phyloP scores from a whole-genome alignment of 768 basidiomycete species.

The Cubamyces lactineus region DNA sequence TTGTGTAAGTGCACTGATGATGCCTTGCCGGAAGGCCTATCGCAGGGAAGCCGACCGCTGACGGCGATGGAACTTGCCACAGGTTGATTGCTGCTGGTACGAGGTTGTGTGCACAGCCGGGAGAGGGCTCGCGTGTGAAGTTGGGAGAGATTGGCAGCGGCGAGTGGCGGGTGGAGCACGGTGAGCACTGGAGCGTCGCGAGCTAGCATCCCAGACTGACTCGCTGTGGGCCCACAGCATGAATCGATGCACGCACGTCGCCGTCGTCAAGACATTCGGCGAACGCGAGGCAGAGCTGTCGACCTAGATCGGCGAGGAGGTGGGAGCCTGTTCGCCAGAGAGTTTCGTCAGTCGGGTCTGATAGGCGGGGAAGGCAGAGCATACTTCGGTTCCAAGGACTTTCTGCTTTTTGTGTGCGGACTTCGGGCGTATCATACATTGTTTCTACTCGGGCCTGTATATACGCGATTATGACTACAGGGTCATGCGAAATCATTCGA shows the following conservation, averaged over 20 bases:
- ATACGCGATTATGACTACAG: too few species aligned
- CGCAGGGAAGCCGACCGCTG: neutral
- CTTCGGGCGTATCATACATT: neutral
- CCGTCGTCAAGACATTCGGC: neutral
- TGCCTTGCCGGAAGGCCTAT: neutral
- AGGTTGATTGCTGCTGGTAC: slow-evolving; percentile 6
- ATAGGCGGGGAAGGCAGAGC: neutral
- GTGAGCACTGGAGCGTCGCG: neutral
- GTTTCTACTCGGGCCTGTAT: neutral
- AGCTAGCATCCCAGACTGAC: too few species aligned
- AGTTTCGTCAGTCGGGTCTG: neutral
- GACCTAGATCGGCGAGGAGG: too few species aligned
- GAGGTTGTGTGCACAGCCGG: slow-evolving; percentile 7
- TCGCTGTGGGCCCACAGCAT: neutral
- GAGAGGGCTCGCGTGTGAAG: slow-evolving; percentile 2
- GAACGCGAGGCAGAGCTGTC: too few species aligned
- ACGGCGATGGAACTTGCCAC: neutral
- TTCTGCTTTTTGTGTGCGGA: neutral
- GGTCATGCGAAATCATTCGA: too few species aligned
- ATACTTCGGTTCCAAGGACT: slow-evolving; percentile 1
- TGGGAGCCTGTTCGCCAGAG: too few species aligned
- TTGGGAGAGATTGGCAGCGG: slow-evolving; percentile 14
- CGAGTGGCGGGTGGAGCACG: slow-evolving; percentile 22
- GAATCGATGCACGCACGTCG: neutral
- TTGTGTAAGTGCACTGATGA: slow-evolving; percentile 43